These are phyloP conservation scores for Clavispora santaluciae DNA, from an alignment of 805 yeast genomes.

Conservation along the genomic window DNA sequence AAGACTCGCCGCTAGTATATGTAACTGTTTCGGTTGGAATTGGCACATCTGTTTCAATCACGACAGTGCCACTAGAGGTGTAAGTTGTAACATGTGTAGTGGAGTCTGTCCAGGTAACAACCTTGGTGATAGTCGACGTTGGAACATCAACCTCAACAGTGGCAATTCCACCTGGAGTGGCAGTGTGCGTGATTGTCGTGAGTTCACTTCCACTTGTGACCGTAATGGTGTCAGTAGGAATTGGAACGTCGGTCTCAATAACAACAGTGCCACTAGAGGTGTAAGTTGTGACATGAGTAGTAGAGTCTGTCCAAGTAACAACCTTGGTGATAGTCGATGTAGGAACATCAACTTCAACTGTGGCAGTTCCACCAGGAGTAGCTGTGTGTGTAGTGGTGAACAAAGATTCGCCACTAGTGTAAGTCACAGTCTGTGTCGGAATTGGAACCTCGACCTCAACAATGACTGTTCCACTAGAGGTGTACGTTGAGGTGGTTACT, in stretches of 20 bases:
- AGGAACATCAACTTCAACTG: constrained; percentile 19
- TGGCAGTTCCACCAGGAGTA: constrained; percentile 18
- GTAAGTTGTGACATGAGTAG: neutral
- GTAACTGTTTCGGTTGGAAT: constrained; percentile 1
- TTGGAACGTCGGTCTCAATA: neutral
- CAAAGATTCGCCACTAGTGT: neutral
- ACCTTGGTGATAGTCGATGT: neutral
- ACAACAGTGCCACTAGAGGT: constrained; percentile 3
- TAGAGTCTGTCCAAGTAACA: constrained; percentile 9
- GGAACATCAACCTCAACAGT: constrained; percentile 14
- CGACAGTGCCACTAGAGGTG: constrained; percentile 3
- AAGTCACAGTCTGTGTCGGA: constrained; percentile 12
- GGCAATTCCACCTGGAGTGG: constrained; percentile 15
- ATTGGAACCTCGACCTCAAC: constrained; percentile 15
- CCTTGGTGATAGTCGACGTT: neutral
- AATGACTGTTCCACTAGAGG: constrained; percentile 12
- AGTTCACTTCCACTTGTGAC: neutral
- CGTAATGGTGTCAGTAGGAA: neutral
- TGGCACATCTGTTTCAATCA: neutral
- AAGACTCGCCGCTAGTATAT: constrained; percentile 2
- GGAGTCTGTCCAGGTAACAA: constrained; percentile 3
- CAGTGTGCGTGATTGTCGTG: constrained; percentile 15
- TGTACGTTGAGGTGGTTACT: constrained; percentile 7
- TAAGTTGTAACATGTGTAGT: neutral
- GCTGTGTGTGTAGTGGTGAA: constrained; percentile 8